These are phyloP conservation scores for Aspergillus novofumigatus DNA, from an alignment of 2,329 filamentous ascomycete genomes.

Conservation along the genomic window DNA sequence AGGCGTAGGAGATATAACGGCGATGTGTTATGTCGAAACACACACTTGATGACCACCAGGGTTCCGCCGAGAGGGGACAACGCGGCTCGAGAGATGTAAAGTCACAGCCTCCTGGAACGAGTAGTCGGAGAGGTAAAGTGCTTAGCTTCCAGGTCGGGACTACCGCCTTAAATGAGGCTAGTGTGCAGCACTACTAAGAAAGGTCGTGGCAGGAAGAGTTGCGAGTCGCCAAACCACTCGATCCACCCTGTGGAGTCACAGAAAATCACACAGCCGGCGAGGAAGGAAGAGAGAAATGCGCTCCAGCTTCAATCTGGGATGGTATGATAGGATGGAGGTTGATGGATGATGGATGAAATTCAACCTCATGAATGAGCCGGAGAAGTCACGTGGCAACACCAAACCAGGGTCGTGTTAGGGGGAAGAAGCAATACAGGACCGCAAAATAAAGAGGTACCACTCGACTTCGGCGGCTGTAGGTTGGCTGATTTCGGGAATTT, in stretches of 20 bases:
- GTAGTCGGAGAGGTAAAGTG: conserved; percentile 12
- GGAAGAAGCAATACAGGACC: not conserved
- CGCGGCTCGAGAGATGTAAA: conserved; percentile 10
- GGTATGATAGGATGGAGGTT: conserved; percentile 19
- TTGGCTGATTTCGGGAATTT: not conserved
- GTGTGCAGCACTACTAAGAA: conserved; percentile 20
- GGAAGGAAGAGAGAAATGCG: conserved; percentile 7
- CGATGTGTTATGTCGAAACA: conserved; percentile 7
- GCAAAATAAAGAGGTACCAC: not conserved
- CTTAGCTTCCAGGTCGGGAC: conserved; percentile 21
- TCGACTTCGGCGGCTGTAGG: not conserved
- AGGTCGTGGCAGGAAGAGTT: conserved; percentile 7
- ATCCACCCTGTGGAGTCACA: conserved; percentile 8
- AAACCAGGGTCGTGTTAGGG: not conserved
- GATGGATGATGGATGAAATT: conserved; percentile 2
- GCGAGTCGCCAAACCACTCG: not conserved
- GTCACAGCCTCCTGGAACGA: conserved; percentile 25
- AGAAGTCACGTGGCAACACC: not conserved
- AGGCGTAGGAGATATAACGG: conserved; percentile 3
- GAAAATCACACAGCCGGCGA: conserved; percentile 5
- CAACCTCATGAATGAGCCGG: not conserved
- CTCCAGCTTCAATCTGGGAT: not conserved
- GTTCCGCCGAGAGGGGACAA: conserved; percentile 18
- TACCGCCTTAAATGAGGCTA: conserved; percentile 24
- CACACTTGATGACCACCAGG: conserved; percentile 18